These are phyloP conservation scores for Salicornia ramosissima DNA, from an alignment of 148 eudicot species.

Conservation along the genomic window DNA sequence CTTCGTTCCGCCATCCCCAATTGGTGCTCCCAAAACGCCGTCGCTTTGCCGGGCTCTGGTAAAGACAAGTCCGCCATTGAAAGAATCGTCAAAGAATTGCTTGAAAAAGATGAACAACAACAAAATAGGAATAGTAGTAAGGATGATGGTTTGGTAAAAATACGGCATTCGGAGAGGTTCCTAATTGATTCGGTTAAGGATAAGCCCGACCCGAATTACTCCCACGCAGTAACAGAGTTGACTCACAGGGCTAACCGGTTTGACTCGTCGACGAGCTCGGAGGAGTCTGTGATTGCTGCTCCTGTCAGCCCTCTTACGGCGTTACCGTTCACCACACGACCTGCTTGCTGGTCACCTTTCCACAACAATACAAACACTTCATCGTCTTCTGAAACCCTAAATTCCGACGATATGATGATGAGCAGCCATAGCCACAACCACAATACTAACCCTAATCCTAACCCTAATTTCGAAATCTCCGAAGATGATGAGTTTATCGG, in stretches of 20 bases:
- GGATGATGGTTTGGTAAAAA: background rate
- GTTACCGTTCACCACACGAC: constrained; percentile 64
- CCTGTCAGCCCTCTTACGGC: constrained; percentile 35
- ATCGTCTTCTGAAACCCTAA: constrained; percentile 47
- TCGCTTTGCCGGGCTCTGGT: constrained; percentile 25
- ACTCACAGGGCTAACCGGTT: constrained; percentile 40
- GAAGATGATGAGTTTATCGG: constrained; percentile 45
- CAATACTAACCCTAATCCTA: background rate
- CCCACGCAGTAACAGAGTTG: constrained; percentile 64
- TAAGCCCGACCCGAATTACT: constrained; percentile 34
- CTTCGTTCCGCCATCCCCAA: constrained; percentile 52
- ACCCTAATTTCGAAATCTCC: constrained; percentile 6
- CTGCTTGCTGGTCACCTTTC: constrained; percentile 55
- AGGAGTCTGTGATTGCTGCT: constrained; percentile 67
- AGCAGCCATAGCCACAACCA: no score
- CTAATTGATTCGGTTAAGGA: constrained; percentile 51
- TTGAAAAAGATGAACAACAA: background rate
- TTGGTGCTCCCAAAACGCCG: constrained; percentile 52
- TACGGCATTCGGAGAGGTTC: constrained; percentile 48
- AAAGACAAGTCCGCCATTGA: constrained; percentile 39
- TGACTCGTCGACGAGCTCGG: constrained; percentile 61
- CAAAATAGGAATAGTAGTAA: background rate
- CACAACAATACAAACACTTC: constrained; percentile 23
- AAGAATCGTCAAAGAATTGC: constrained; percentile 21
- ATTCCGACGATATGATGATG: constrained; percentile 24